Conservation (phyloP, 2,329 filamentous ascomycete genomes). For the Penicillium sp. region DNA sequence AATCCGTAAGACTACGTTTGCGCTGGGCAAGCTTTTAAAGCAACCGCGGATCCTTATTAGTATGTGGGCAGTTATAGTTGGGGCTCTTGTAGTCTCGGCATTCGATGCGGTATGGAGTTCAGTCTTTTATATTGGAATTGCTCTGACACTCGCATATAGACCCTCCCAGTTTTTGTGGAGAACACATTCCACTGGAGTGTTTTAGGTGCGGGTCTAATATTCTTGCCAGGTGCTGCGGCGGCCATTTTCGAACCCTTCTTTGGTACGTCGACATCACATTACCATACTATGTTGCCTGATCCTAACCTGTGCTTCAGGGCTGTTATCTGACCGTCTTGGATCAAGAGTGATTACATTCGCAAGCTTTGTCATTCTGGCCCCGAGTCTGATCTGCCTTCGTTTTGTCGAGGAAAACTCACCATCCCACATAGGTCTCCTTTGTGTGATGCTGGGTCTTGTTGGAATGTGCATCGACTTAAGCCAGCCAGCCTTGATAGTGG, state of each 20-base stretch:
- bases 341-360: slow-evolving; percentile 58
- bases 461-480: slow-evolving; percentile 58
- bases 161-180: slow-evolving; percentile 53
- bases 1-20: neutral
- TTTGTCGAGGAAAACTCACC: slow-evolving; percentile 57
- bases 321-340: slow-evolving; percentile 54
- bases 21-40: slow-evolving; percentile 9
- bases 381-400: slow-evolving; percentile 62
- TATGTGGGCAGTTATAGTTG: slow-evolving; percentile 53
- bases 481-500: slow-evolving; percentile 66
- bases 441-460: slow-evolving; percentile 58
- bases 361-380: slow-evolving; percentile 54
- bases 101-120: slow-evolving; percentile 43
- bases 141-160: slow-evolving; percentile 5
- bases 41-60: slow-evolving; percentile 53
- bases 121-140: slow-evolving; percentile 8
- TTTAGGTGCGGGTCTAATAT: slow-evolving; percentile 55
- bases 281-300: neutral
- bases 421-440: slow-evolving; percentile 62
- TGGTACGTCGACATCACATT: slow-evolving; percentile 9
- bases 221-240: slow-evolving; percentile 58
- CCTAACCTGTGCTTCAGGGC: slow-evolving; percentile 38
- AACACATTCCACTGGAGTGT: slow-evolving; percentile 54
- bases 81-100: slow-evolving; percentile 48
- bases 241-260: slow-evolving; percentile 59